These are phyloP conservation scores for Borovskyia barvae DNA, from an alignment of 208 protist species.

Conservation along the genomic window DNA sequence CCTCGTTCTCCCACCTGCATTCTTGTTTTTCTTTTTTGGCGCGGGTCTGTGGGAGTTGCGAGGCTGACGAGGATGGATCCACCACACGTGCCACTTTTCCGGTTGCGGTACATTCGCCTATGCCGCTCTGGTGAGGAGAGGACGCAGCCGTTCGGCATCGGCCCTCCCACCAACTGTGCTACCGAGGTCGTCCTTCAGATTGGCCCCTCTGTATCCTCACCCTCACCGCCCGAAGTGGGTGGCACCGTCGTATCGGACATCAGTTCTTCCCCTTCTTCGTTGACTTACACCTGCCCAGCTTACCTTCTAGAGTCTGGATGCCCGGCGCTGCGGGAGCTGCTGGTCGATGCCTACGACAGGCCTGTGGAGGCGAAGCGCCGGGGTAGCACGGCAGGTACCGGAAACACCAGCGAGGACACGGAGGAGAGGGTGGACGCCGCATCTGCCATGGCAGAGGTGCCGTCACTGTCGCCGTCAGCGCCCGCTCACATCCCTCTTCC, in stretches of 20 bases:
- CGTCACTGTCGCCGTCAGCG: not conserved
- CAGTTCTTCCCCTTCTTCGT: not conserved
- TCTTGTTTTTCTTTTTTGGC: not conserved
- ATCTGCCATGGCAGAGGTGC: not conserved
- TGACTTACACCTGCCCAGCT: slow-evolving; percentile 34
- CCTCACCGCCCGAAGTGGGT: no score
- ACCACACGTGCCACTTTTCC: slow-evolving; percentile 2
- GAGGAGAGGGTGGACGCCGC: not conserved
- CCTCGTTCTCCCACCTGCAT: not conserved
- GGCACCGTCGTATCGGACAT: not conserved
- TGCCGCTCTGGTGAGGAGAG: not conserved
- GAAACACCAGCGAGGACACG: not conserved
- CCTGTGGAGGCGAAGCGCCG: no score
- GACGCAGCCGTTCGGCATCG: not conserved
- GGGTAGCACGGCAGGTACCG: not conserved
- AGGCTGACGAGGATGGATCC: not conserved
- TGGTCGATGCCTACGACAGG: slow-evolving; percentile 28
- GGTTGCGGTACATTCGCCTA: slow-evolving; percentile 17
- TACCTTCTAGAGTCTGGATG: slow-evolving; percentile 40
- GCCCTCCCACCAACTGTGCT: not conserved
- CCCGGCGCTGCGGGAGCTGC: slow-evolving; percentile 30
- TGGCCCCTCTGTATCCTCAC: not conserved
- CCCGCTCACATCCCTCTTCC: slow-evolving; percentile 34
- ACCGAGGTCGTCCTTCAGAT: slow-evolving; percentile 23
- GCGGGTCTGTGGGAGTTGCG: not conserved